Conservation (phyloP, 345 rosid genomes). For the Diplotaxis tenuifolia region DNA sequence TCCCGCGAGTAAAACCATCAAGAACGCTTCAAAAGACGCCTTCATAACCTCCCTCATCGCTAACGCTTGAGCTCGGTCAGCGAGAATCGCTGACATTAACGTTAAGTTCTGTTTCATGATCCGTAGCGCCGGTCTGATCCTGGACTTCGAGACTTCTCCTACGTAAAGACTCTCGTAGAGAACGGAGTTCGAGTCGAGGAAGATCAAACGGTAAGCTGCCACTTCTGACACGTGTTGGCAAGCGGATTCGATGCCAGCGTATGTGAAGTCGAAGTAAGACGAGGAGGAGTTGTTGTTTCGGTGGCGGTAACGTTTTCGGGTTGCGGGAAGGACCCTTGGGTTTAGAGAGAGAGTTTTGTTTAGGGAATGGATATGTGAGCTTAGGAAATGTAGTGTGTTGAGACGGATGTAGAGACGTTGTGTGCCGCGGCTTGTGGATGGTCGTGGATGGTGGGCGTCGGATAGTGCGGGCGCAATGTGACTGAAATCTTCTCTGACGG, state of each 20-base stretch:
- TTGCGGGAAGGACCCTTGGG: conserved; percentile 50
- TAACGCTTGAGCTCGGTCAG: conserved; percentile 65
- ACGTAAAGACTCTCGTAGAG: conserved; percentile 71
- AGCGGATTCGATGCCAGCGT: conserved; percentile 62
- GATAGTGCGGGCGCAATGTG: not conserved
- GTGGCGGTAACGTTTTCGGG: conserved; percentile 42
- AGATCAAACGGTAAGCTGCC: conserved; percentile 75
- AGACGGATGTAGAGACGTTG: conserved; percentile 87
- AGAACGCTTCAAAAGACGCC: conserved; percentile 73
- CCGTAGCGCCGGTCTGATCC: conserved; percentile 60
- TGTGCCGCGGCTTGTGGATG: conserved; percentile 89
- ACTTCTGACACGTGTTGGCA: conserved; percentile 86
- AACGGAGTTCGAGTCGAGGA: conserved; percentile 68
- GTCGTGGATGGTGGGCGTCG: conserved; percentile 70
- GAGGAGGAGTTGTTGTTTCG: conserved; percentile 36
- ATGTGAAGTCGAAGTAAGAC: conserved; percentile 62
- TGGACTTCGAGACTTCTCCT: conserved; percentile 54
- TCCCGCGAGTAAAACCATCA: conserved; percentile 87
- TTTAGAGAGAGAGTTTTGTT: conserved; percentile 72
- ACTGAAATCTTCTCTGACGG: conserved; percentile 34
- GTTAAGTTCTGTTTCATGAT: conserved; percentile 73
- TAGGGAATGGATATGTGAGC: conserved; percentile 71
- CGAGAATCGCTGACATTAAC: conserved; percentile 65
- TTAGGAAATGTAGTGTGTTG: conserved; percentile 75
- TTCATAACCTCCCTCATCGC: conserved; percentile 80